Evolutionary conservation across 2,329 filamentous ascomycete species (phyloP).

Genomic region (Claviceps cyperi): DNA sequence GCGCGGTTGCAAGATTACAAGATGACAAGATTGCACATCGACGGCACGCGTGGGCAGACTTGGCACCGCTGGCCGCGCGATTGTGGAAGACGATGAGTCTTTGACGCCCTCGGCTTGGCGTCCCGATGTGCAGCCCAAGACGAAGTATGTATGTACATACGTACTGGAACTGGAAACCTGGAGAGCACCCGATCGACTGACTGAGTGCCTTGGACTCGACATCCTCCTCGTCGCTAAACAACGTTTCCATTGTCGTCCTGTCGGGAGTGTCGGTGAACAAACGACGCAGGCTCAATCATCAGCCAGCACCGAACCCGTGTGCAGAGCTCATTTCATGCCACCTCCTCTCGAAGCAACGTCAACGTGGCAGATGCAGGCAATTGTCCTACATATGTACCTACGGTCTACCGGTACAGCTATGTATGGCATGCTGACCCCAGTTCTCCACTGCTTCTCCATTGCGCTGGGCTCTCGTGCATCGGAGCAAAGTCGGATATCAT

Average conservation of each 20-base stretch:
- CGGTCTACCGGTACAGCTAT: background rate
- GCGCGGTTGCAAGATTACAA: no score
- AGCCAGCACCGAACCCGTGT: background rate
- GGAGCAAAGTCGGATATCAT: constrained; percentile 1
- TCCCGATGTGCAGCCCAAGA: no score
- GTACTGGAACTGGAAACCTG: no score
- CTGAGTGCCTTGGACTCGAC: background rate
- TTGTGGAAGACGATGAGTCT: no score
- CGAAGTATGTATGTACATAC: no score
- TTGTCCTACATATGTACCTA: no score
- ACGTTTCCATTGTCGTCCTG: background rate
- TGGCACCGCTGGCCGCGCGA: no score
- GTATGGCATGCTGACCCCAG: background rate
- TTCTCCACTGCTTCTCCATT: background rate
- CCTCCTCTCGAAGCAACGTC: background rate
- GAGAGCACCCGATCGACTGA: background rate
- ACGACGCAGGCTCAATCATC: background rate
- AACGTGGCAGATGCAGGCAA: background rate
- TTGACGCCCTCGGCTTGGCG: no score
- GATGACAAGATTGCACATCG: no score
- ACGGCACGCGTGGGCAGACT: no score
- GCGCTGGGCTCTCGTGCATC: background rate
- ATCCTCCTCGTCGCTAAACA: background rate
- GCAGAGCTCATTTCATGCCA: background rate
- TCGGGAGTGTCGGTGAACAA: background rate